Percentiles rank a stretch among this genome's conserved stretches.
These are phyloP conservation scores for Tubosaeta sp. DNA, from an alignment of 768 basidiomycete species.

Conservation along the genomic window DNA sequence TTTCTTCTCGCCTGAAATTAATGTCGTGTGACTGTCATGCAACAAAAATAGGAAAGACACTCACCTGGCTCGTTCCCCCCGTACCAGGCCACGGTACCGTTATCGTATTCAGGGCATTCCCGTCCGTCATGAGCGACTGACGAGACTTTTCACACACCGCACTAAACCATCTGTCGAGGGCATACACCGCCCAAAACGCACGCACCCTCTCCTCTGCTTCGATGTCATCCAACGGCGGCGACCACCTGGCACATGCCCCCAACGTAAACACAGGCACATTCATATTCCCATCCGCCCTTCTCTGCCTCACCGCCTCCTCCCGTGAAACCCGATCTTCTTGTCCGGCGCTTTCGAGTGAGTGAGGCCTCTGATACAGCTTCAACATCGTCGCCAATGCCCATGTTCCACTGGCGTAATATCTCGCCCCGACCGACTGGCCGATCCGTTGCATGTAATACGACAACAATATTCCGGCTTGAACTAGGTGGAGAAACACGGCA, in stretches of 20 bases:
- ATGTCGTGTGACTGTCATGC: background rate
- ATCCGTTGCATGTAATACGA: conserved; percentile 60
- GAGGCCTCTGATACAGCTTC: conserved; percentile 39
- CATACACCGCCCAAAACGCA: conserved; percentile 37
- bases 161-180: conserved; percentile 32
- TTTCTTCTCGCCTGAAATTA: conserved; percentile 8
- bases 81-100: conserved; percentile 41
- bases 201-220: conserved; percentile 37
- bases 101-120: conserved; percentile 26
- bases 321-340: conserved; percentile 1
- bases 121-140: conserved; percentile 20
- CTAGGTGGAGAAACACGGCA: conserved; percentile 44
- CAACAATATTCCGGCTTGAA: conserved; percentile 64
- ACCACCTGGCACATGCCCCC: conserved; percentile 20
- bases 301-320: background rate
- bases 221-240: conserved; percentile 26
- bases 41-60: conserved; percentile 3
- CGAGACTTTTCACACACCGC: conserved; percentile 23
- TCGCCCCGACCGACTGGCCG: conserved; percentile 58
- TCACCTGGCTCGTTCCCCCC: conserved; percentile 9
- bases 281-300: background rate
- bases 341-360: background rate
- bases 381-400: conserved; percentile 43
- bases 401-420: conserved; percentile 48
- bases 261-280: conserved; percentile 6